phyloP scores from a whole-genome alignment of 352 stramenopile species.

The Phytopythium ostracodes region DNA sequence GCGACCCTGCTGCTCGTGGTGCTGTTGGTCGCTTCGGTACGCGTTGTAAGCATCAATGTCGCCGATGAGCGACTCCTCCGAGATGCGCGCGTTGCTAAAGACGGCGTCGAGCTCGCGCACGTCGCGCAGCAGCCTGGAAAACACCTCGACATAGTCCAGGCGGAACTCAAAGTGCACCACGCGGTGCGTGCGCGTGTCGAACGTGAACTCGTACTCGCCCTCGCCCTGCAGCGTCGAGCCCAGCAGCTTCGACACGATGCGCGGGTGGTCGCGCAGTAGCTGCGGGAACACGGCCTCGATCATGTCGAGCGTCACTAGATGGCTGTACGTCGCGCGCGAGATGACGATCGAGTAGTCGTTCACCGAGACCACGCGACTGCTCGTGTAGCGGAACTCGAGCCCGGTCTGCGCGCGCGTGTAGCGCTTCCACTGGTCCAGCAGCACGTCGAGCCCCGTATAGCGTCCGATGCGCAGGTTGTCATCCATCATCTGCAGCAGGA shows the following conservation, averaged over 20 bases:
- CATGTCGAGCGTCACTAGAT: slow-evolving; percentile 35
- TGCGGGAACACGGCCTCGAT: slow-evolving; percentile 54
- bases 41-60: slow-evolving; percentile 28
- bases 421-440: slow-evolving; percentile 46
- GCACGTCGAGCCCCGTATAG: slow-evolving; percentile 32
- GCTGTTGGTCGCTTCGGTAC: not conserved
- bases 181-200: slow-evolving; percentile 29
- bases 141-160: slow-evolving; percentile 36
- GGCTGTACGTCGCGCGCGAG: slow-evolving; percentile 33
- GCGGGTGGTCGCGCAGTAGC: slow-evolving; percentile 17
- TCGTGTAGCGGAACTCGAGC: slow-evolving; percentile 32
- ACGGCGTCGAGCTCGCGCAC: slow-evolving; percentile 30
- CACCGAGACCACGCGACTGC: slow-evolving; percentile 20
- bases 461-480: slow-evolving; percentile 39
- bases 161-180: slow-evolving; percentile 42
- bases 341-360: slow-evolving; percentile 26
- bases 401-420: slow-evolving; percentile 40
- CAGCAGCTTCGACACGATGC: slow-evolving; percentile 25
- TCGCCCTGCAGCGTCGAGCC: slow-evolving; percentile 26
- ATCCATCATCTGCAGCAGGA: slow-evolving; percentile 42
- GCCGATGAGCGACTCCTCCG: slow-evolving; percentile 48
- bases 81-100: slow-evolving; percentile 38
- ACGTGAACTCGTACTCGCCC: slow-evolving; percentile 38
- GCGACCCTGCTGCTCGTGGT: not conserved
- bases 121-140: slow-evolving; percentile 35